A percentile compares a stretch with the other conserved stretches of the same genome.
These are phyloP conservation scores for Termitomyces sp. DNA, from an alignment of 768 basidiomycete genomes.

Conservation along the genomic window DNA sequence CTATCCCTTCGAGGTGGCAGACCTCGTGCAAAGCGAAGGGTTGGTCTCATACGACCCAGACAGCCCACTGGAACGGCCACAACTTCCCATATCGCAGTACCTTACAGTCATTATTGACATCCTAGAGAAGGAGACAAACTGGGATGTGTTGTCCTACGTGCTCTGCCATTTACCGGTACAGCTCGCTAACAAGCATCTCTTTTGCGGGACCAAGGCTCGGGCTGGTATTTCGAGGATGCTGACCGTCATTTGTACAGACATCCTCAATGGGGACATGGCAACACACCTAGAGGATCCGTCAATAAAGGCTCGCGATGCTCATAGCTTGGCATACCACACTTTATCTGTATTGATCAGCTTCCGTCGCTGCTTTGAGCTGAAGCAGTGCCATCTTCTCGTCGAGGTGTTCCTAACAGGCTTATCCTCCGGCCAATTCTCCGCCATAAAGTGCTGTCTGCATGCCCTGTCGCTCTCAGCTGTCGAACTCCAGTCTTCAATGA, in stretches of 20 bases:
- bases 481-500: constrained; percentile 81
- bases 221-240: constrained; percentile 61
- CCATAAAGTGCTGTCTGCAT: constrained; percentile 87
- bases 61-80: constrained; percentile 37
- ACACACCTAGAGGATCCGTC: constrained; percentile 53
- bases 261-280: constrained; percentile 59
- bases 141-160: constrained; percentile 92
- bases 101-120: constrained; percentile 61
- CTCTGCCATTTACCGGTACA: constrained; percentile 90
- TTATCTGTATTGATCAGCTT: constrained; percentile 89
- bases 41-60: constrained; percentile 64
- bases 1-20: constrained; percentile 53
- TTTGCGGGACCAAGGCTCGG: constrained; percentile 86
- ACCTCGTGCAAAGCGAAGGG: constrained; percentile 65
- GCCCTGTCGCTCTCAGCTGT: constrained; percentile 86
- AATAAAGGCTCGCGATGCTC: constrained; percentile 76
- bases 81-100: constrained; percentile 77
- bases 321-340: constrained; percentile 84
- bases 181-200: constrained; percentile 92
- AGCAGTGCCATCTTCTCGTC: constrained; percentile 66
- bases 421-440: constrained; percentile 59
- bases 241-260: constrained; percentile 62
- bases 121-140: constrained; percentile 74
- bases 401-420: constrained; percentile 72
- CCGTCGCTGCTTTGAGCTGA: constrained; percentile 69